A percentile compares a stretch with the other conserved stretches of the same genome.
Conservation (phyloP, 1,139 yeast genomes). For the Taiozyma sp. region DNA sequence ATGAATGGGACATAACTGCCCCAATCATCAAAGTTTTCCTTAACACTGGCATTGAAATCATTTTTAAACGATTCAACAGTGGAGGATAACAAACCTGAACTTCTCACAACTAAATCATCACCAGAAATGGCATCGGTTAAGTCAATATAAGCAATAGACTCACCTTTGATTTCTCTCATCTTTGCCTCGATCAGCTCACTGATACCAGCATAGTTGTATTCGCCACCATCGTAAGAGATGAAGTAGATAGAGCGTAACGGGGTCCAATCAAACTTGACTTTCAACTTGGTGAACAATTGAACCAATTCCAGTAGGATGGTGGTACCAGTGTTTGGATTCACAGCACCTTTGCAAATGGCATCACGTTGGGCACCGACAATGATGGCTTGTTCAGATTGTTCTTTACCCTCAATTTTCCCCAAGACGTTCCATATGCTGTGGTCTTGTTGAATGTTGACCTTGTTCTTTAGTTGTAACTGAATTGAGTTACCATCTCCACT, state of each 20-base stretch:
- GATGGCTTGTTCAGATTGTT: slow-evolving; percentile 70
- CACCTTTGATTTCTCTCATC: slow-evolving; percentile 46
- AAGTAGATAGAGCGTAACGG: slow-evolving; percentile 83
- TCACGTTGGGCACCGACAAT: slow-evolving; percentile 86
- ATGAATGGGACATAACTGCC: slow-evolving; percentile 64
- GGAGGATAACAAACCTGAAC: slow-evolving; percentile 63
- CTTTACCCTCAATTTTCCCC: slow-evolving; percentile 76
- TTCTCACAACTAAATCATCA: slow-evolving; percentile 47
- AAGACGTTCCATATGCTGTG: slow-evolving; percentile 78
- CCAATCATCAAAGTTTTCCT: slow-evolving; percentile 35
- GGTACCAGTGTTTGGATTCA: slow-evolving; percentile 73
- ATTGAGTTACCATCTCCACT: slow-evolving; percentile 32
- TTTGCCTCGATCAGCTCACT: slow-evolving; percentile 72
- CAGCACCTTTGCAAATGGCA: slow-evolving; percentile 71
- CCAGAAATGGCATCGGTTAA: slow-evolving; percentile 73
- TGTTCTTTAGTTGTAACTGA: slow-evolving; percentile 35
- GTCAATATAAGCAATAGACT: slow-evolving; percentile 74
- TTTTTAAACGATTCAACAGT: slow-evolving; percentile 23
- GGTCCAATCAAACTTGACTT: slow-evolving; percentile 66
- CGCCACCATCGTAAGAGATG: slow-evolving; percentile 82
- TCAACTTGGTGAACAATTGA: slow-evolving; percentile 64
- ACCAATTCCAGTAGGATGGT: slow-evolving; percentile 69
- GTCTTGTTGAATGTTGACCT: slow-evolving; percentile 47
- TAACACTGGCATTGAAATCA: slow-evolving; percentile 20
- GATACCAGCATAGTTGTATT: slow-evolving; percentile 81